Base-by-base conservation (phyloP, 2,329 filamentous ascomycete species). In the Simplicillium aogashimaense region DNA sequence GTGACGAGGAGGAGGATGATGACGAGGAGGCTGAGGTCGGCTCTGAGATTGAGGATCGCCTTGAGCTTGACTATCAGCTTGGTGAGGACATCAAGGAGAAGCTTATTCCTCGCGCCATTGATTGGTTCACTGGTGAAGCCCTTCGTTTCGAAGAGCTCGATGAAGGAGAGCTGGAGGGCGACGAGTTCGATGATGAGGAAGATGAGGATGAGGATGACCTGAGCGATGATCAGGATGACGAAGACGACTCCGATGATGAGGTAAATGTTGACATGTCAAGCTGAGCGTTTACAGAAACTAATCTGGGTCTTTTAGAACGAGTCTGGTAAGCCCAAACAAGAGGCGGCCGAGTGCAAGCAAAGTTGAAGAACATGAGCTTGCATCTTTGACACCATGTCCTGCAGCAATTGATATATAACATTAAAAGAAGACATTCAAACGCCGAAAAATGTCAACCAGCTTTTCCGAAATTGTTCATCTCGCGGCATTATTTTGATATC, bases 41-140 rank as follows among this genome's bases (percentile, higher is more conserved):
- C 41, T 84, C 82, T 38, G 92, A 98, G 60, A 94, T 98, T 39
- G 92, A 98, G 72, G 89, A 95, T 67, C 89, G 92, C 48, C 78
- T 98, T 42, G 92, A 98, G 71, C 81, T 98, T 39, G 92, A 98
- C 68, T 98, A 97, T 66, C 90, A 97, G 69, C 81, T 98, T 35
- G 92, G 92, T 50, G 92, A 98, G 72, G 92, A 98, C 60, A 95
- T 98, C 70, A 98, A 98, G 73, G 92, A 98, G 77, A 98, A 98
- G 73, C 77, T 98, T 50, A 98, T 98, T 53, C 92, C 92, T 49
- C 88, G 90, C 52, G 92, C 94, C 43, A 92, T 98, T 55, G 92
- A 98, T 67, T 98, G 92, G 92, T 98, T 98, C 65, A 98, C 92
- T 39, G 92, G 92, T 43, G 92, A 98, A 69, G 92, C 92, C 51